Percentiles rank a stretch among this genome's conserved stretches.
Conservation (phyloP, 108 stramenopile genomes). For the Skeletonema costatum region DNA sequence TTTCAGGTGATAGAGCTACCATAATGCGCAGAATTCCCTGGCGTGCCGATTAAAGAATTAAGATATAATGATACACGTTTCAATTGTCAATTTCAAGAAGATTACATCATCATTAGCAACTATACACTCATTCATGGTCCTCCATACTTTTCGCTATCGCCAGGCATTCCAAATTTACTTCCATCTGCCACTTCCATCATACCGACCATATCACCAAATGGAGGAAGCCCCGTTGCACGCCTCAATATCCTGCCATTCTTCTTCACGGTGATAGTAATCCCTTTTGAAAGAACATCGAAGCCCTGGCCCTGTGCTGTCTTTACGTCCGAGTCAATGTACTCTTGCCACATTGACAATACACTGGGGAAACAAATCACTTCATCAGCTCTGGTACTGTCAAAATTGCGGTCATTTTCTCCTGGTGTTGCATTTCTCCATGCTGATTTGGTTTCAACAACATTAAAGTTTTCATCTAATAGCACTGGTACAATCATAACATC, state of each 20-base stretch:
- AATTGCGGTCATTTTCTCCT: constrained; percentile 57
- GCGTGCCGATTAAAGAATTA: not conserved
- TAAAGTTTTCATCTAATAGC: constrained; percentile 50
- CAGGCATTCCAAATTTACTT: constrained; percentile 77
- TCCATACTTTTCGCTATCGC: constrained; percentile 58
- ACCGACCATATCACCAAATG: constrained; percentile 58
- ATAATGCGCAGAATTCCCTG: constrained; percentile 35
- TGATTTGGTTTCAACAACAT: constrained; percentile 50
- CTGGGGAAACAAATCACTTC: constrained; percentile 67
- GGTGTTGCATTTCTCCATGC: constrained; percentile 55
- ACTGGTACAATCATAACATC: constrained; percentile 81
- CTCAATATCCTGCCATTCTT: constrained; percentile 85
- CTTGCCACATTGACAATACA: constrained; percentile 60
- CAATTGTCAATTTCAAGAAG: no score
- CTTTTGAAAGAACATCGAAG: constrained; percentile 78
- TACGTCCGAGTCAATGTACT: constrained; percentile 70
- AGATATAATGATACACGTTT: no score
- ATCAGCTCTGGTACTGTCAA: constrained; percentile 63
- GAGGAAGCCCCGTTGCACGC: constrained; percentile 80
- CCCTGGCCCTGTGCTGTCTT: constrained; percentile 75
- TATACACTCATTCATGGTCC: not conserved
- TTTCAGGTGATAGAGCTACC: constrained; percentile 4
- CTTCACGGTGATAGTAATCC: constrained; percentile 76
- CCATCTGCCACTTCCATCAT: constrained; percentile 86
- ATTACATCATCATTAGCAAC: no score